Base-by-base conservation (phyloP, 352 stramenopile genomes). In the Pythium aristosporum region DNA sequence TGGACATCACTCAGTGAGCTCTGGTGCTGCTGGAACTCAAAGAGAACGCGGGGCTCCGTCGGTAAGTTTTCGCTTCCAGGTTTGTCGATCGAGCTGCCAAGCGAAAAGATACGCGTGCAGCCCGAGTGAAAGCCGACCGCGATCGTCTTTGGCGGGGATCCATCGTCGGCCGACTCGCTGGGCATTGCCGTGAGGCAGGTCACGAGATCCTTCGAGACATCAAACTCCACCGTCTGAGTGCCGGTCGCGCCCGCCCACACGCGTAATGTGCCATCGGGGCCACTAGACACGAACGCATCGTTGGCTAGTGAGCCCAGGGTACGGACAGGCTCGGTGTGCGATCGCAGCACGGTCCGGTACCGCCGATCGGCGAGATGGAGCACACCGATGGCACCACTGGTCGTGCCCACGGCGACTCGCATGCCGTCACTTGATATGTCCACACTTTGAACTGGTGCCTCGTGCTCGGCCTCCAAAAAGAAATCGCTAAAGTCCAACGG, bases 401-500 rank as follows among this genome's bases (percentile, higher is more conserved):
- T 68, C 23, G 77, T 88, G 0, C 87, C 87, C 1, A 96, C 86
- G 8, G 92, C 52, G 0, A 97, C 77, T 53, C 80, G 78, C 43
- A 96, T 80, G 1, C 92, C 90, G 41, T 97, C 89, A 7, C 57
- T 58, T 1, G 84, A 94, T 3, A 97, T 76, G 58, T 92, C 76
- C 9, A 91, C 74, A 8, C 66, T 75, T 6, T 67, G 68, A 5
- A 98, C 87, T 0, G 79, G 57, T 1, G 75, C 74, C 43, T 97
- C 88, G 53, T 97, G 87, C 21, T 88, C 73, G 20, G 89, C 92
- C 68, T 98, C 92, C 30, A 98, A 67, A 63, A 97, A 94, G 66
- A 94, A 98, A 66, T 97, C 89, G 15, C 79, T 79, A 59, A 98
- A 98, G 70, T 97, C 91, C 1, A 97, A 70, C 10, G 92, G 89